These are phyloP conservation scores for Scenedesmus sp. DNA, from an alignment of 163 green algal genomes.

Conservation along the genomic window DNA sequence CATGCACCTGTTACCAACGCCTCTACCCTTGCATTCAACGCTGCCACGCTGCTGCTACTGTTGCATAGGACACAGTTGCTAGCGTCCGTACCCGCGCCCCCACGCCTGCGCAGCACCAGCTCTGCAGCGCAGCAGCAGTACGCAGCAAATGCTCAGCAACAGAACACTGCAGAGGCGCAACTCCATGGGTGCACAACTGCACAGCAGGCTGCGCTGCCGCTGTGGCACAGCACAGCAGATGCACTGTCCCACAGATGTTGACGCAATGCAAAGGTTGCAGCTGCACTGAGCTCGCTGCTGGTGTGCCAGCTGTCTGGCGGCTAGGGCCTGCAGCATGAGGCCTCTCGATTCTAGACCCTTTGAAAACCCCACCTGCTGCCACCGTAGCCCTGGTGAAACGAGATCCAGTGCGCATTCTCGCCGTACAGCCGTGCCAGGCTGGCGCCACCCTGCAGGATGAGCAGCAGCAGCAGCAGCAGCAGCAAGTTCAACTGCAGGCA, in stretches of 20 bases:
- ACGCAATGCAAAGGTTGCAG: too few relatives aligned
- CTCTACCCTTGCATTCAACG: too few relatives aligned
- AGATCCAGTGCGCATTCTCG: slow-evolving; percentile 1
- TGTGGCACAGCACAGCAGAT: too few relatives aligned
- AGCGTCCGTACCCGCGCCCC: background rate
- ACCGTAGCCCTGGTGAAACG: background rate
- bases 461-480: too few relatives aligned
- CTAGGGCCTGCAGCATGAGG: too few relatives aligned
- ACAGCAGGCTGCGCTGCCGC: background rate
- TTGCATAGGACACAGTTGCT: background rate
- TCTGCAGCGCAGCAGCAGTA: background rate
- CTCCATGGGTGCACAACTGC: background rate
- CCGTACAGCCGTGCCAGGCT: background rate
- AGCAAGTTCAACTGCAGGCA: background rate
- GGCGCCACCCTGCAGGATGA: background rate
- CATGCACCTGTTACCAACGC: too few relatives aligned
- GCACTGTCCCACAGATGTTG: too few relatives aligned
- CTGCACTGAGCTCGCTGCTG: too few relatives aligned
- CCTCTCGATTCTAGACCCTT: too few relatives aligned
- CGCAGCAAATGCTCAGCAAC: background rate
- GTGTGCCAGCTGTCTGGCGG: too few relatives aligned
- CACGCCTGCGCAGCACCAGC: background rate
- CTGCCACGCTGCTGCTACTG: background rate
- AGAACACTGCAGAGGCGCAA: too few relatives aligned
- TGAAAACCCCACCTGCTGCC: background rate